Percentiles rank a stretch among this genome's conserved stretches.
These are phyloP conservation scores for Neurospora sublineolata DNA, from an alignment of 495 filamentous ascomycete species.

Conservation along the genomic window DNA sequence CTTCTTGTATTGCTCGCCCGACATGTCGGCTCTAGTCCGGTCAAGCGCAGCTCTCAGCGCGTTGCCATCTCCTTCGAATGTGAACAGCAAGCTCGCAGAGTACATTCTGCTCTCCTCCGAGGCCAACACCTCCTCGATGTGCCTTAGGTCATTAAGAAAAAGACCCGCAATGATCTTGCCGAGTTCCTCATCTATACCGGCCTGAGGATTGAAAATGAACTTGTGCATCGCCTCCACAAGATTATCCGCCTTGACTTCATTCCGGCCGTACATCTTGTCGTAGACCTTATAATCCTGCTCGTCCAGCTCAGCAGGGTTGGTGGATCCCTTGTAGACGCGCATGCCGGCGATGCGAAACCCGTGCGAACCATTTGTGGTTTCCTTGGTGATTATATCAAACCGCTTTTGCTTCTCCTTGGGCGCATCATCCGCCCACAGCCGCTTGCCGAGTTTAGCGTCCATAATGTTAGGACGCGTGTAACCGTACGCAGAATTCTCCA, in stretches of 20 bases:
- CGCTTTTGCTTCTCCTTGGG: conserved; percentile 61
- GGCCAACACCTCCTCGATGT: conserved; percentile 54
- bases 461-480: conserved; percentile 86
- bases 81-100: conserved; percentile 76
- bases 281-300: conserved; percentile 55
- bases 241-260: conserved; percentile 54
- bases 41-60: conserved; percentile 56
- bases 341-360: conserved; percentile 90
- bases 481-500: conserved; percentile 75
- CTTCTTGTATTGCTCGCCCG: conserved; percentile 10
- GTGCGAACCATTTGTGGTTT: conserved; percentile 69
- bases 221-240: conserved; percentile 62
- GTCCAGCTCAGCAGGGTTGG: conserved; percentile 34
- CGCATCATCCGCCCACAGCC: conserved; percentile 79
- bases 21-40: conserved; percentile 37
- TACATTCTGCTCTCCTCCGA: conserved; percentile 86
- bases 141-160: conserved; percentile 55
- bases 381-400: conserved; percentile 65
- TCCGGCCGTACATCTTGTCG: conserved; percentile 78
- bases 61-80: conserved; percentile 79
- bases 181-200: conserved; percentile 43
- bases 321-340: conserved; percentile 69
- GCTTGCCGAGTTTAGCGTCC: conserved; percentile 81
- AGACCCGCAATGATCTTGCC: conserved; percentile 46
- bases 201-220: conserved; percentile 57